Percentiles rank a stretch among this genome's conserved stretches.
Evolutionary conservation across 1,139 yeast genomes (phyloP).

Genomic region (Yarrowia galli): DNA sequence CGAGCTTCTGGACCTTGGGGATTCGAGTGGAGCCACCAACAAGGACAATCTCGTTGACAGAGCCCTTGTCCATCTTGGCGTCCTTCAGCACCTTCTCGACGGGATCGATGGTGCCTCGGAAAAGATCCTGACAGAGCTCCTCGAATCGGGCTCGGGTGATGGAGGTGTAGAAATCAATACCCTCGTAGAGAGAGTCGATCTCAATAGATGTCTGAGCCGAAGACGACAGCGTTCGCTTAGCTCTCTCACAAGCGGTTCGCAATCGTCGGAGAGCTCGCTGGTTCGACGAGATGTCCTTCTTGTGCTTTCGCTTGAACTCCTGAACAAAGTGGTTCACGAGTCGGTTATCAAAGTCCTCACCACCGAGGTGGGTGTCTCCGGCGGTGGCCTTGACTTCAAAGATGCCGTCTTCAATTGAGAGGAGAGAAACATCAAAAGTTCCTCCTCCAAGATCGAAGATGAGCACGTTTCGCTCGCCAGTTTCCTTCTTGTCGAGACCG

Average conservation of each 20-base stretch:
- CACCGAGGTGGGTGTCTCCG: conserved; percentile 99
- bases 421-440: conserved; percentile 96
- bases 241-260: conserved; percentile 20
- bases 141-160: conserved; percentile 69
- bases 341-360: too few relatives aligned
- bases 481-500: too few relatives aligned
- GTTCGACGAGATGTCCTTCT: conserved; percentile 14
- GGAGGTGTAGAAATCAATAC: conserved; percentile 89
- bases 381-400: conserved; percentile 99
- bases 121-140: conserved; percentile 93
- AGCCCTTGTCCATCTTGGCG: conserved; percentile 87
- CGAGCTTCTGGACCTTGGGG: conserved; percentile 97
- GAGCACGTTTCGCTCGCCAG: too few relatives aligned
- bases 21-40: conserved; percentile 99
- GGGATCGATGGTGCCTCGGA: conserved; percentile 96
- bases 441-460: too few relatives aligned
- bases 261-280: conserved; percentile 22
- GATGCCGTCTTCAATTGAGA: conserved; percentile 98
- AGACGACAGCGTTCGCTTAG: conserved; percentile 63
- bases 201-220: conserved; percentile 96
- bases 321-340: conserved; percentile 23
- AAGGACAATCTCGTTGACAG: conserved; percentile 93
- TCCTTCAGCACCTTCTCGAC: conserved; percentile 98
- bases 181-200: conserved; percentile 95
- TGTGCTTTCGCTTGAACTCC: conserved; percentile 26